These are phyloP conservation scores for Leishmania aethiopica DNA, from an alignment of 208 protist genomes.

Conservation along the genomic window DNA sequence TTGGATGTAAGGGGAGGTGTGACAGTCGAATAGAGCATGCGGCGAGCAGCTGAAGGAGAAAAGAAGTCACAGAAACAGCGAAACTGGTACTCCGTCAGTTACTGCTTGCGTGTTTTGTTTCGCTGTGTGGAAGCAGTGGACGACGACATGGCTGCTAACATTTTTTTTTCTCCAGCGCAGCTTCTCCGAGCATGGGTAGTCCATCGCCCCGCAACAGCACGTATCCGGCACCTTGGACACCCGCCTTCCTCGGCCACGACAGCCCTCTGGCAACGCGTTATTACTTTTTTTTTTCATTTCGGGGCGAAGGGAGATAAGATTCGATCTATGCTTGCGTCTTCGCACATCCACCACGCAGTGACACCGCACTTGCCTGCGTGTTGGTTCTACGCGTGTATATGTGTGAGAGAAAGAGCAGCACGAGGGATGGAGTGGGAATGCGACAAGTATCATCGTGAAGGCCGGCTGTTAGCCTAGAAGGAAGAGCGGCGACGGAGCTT, in stretches of 20 bases:
- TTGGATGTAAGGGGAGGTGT: neutral
- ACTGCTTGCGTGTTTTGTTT: neutral
- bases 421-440: neutral
- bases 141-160: neutral
- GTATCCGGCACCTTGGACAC: neutral
- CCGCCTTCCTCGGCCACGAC: neutral
- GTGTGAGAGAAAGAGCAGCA: neutral
- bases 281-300: neutral
- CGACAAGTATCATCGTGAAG: neutral
- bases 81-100: neutral
- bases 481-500: neutral
- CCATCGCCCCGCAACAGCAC: neutral
- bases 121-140: neutral
- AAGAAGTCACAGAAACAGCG: neutral
- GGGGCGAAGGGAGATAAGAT: no score
- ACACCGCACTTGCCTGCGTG: neutral
- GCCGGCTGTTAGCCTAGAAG: neutral
- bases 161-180: neutral
- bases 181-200: neutral
- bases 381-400: neutral
- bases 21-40: neutral
- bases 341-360: neutral
- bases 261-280: neutral
- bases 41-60: neutral
- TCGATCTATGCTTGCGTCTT: neutral